A percentile compares a stretch with the other conserved stretches of the same genome.
These are phyloP conservation scores for Chloromonas sp. DNA, from an alignment of 163 green algal genomes.

Conservation along the genomic window DNA sequence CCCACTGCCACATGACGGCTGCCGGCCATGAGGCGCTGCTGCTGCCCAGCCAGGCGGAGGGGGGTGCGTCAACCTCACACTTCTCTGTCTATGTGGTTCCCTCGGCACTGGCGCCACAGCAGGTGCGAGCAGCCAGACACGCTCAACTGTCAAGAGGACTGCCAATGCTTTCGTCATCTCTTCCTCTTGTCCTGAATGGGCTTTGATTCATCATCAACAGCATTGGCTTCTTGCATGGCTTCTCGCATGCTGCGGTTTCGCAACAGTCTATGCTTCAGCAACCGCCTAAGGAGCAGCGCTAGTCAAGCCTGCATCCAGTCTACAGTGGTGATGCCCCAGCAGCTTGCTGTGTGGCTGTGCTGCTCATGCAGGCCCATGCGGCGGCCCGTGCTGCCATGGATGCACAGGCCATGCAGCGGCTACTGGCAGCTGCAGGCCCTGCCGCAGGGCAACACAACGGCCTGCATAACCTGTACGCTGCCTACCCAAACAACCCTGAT, in stretches of 20 bases:
- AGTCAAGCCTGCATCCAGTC: background rate
- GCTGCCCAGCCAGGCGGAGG: slow-evolving; percentile 15
- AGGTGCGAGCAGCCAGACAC: background rate
- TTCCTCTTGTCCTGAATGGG: background rate
- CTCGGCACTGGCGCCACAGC: background rate
- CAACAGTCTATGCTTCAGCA: too few species aligned
- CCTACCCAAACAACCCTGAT: too few species aligned
- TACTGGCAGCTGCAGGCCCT: too few species aligned
- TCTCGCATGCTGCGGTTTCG: too few species aligned
- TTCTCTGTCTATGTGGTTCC: slow-evolving; percentile 11
- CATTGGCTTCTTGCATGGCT: too few species aligned
- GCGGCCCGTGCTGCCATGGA: too few species aligned
- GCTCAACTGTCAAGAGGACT: too few species aligned
- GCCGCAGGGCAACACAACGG: too few species aligned
- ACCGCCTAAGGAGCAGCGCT: background rate
- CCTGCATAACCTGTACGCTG: too few species aligned
- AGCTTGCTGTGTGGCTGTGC: background rate
- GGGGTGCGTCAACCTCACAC: slow-evolving; percentile 12
- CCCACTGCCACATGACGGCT: slow-evolving; percentile 23
- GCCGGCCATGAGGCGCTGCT: slow-evolving; percentile 24
- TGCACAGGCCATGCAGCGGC: too few species aligned
- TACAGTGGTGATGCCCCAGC: background rate
- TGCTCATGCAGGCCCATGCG: background rate
- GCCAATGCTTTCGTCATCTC: background rate
- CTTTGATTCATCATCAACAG: background rate